Conservation (phyloP, 1,284 basidiomycete species). For the Ustilago xerochloae region DNA sequence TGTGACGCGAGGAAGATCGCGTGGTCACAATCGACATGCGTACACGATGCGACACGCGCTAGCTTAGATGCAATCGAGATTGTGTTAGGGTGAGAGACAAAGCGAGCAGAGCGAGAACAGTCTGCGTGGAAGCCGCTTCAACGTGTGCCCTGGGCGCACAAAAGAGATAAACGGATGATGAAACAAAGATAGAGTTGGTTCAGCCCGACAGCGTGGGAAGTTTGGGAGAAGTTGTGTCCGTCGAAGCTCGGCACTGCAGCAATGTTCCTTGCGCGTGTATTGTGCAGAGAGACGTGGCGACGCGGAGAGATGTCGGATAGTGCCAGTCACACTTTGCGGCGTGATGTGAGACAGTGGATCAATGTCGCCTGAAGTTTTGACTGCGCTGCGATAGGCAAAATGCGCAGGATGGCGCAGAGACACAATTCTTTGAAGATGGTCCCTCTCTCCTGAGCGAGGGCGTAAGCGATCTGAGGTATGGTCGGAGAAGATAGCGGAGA, state of each 20-base stretch:
- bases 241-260: constrained; percentile 10
- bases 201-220: not conserved
- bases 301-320: constrained; percentile 7
- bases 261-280: too few relatives aligned
- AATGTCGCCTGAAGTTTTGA: not conserved
- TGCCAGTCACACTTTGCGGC: not conserved
- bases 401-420: not conserved
- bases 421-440: not conserved
- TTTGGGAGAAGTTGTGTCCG: constrained; percentile 2
- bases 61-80: not conserved
- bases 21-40: constrained; percentile 28
- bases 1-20: constrained; percentile 18
- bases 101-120: not conserved
- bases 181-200: too few relatives aligned
- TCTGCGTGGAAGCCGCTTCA: constrained; percentile 1
- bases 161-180: too few relatives aligned
- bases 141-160: too few relatives aligned
- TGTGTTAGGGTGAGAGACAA: constrained; percentile 1
- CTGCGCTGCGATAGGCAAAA: not conserved
- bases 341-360: not conserved
- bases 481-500: not conserved
- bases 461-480: not conserved
- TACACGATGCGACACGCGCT: not conserved
- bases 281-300: constrained; percentile 3
- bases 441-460: not conserved